Base-by-base conservation (phyloP, 2,329 filamentous ascomycete genomes). In the Chaetomiaceae sp. region DNA sequence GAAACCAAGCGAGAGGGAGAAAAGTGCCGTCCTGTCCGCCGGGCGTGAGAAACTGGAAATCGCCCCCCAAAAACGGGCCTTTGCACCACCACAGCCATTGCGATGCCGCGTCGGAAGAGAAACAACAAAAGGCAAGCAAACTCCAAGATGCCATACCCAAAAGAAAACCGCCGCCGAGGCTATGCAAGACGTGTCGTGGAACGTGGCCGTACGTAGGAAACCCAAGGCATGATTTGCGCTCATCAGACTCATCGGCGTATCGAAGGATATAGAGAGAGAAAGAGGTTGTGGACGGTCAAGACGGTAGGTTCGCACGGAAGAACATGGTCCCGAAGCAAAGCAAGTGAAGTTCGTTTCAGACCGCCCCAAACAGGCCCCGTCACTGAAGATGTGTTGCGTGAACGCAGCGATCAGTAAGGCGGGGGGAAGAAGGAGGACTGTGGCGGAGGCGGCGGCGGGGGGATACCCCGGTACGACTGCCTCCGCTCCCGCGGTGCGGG, bases 401-500 rank as follows among this genome's bases (percentile, higher is more conserved):
- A n/a, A n/a, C 9, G 30, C 6, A 16, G 13, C 27, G 25, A 5
- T 38, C n/a, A 42, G 42, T 56, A 54, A 30, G 44, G 49, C 7
- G 49, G 51, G 0, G 50, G 50, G 31, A 55, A 63, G 41, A 61
- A 63, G 2, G 48, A 45, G 3, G 55, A 51, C 8, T 55, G 55
- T n/a, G 62, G 58, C 6, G 58, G 59, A 16, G 56, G 55, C 16
- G 62, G 58, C 6, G 58, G 59, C 17, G 62, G 60, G n/a, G 57
- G 56, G 21, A 43, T 38, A 13, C 23, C 25, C 9, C 57, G 54
- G 38, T 54, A 64, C 2, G 58, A 56, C 7, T 56, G 47, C 40
- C 63, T 58, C 25, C 58, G 55, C n/a, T 60, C 60, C 19, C 59
- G 51, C 21, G 63, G 63, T 30, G 55, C 70, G 4, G 70, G 70